These are phyloP conservation scores for Arthrobotrys sphaeroides DNA, from an alignment of 2,329 filamentous ascomycete species.

Conservation along the genomic window DNA sequence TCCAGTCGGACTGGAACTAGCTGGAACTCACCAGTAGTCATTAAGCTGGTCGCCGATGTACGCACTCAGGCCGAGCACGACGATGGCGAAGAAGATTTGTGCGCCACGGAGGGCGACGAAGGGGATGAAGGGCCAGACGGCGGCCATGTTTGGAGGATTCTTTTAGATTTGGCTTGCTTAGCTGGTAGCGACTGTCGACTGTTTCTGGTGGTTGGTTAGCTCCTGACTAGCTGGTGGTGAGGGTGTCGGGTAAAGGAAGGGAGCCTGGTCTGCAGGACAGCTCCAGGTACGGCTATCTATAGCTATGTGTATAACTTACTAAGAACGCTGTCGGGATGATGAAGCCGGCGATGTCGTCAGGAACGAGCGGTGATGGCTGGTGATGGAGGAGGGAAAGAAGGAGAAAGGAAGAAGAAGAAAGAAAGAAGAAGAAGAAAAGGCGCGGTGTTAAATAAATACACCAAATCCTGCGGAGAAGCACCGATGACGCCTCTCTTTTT, in stretches of 20 bases:
- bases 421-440: background rate
- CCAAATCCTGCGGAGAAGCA: background rate
- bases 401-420: background rate
- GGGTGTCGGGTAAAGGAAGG: no score
- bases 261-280: no score
- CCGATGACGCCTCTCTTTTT: constrained; percentile 7
- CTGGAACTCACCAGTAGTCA: constrained; percentile 17
- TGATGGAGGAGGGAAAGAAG: background rate
- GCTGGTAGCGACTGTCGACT: no score
- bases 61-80: constrained; percentile 57
- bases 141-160: background rate
- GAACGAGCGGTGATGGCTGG: background rate
- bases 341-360: background rate
- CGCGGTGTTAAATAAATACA: constrained; percentile 17
- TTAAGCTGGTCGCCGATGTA: constrained; percentile 52
- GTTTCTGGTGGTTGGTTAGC: no score
- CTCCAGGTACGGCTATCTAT: no score
- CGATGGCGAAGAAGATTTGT: constrained; percentile 58
- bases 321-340: no score
- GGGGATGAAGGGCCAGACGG: constrained; percentile 53
- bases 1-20: background rate
- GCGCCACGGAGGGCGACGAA: constrained; percentile 57
- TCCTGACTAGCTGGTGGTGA: no score
- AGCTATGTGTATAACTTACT: no score
- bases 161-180: no score